Base-by-base conservation (phyloP, 1,139 yeast genomes). In the Lodderomyces margitis region DNA sequence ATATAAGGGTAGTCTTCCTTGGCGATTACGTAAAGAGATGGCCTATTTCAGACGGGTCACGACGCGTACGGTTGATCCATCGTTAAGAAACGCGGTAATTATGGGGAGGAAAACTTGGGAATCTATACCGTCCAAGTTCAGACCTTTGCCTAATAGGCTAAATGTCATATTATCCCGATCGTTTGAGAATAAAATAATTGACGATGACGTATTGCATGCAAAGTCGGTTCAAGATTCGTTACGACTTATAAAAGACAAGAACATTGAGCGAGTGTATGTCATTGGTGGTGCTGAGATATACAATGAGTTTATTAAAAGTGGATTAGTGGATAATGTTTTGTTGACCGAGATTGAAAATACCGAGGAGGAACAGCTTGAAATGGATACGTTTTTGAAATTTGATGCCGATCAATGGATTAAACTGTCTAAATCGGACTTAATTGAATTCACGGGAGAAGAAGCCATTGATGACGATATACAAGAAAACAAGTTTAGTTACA, bases 31-130 rank as follows among this genome's bases (percentile, higher is more conserved):
- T 42, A 75, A 83, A 43, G 99, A 92, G 60, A 87, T 94, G 83
- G 80, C 80, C 55, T 92, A 83, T 59, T 92, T 92, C 68, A 76
- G 79, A 46, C 78, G 79, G 42, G 84, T 87, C 14, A 92, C 98
- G 0, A 65, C 81, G 3, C 51, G 52, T 43, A 65, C 74, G 19
- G 43, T 42, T 6, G 51, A 53, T 4, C 55, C 70, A 5, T 46
- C 45, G 5, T 64, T 62, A 44, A 58, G 64, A 42, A 87, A 91
- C 54, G 95, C 89, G 0, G 98, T 94, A 11, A 74, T 94, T 8
- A 92, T 94, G 99, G 99, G 99, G 5, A 74, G 97, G 43, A 85
- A 82, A 57, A 92, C 98, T 1, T 92, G 98, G 96, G 94, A 89
- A 30, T 87, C 96, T 7, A 89, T 92, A 36, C 98, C 98, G 0